Base-by-base conservation (phyloP, 129 eudicot genomes). In the Dittrichia graveolens region DNA sequence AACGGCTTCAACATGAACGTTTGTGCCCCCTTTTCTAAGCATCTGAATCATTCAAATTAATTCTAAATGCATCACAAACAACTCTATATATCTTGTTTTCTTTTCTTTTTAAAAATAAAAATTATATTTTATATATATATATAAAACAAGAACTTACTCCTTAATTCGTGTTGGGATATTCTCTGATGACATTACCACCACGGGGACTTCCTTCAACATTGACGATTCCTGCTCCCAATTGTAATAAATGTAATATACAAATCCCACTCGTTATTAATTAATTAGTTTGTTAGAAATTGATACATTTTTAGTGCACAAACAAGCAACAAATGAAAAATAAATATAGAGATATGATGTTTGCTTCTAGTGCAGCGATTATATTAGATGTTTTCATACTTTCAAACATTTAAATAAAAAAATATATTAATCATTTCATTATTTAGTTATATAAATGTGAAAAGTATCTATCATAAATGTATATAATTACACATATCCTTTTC, bases 121-220 rank as follows among this genome's bases (percentile, higher is more conserved):
- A 24, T 24, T 24, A 24, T 24, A 24, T 24, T 24, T 0, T 24
- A 24, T 24, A 24, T 24, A 24, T 24, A 0, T 0, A 31, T 13
- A 46, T 8, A 0, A 19, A 7, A n/a, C n/a, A 3, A 41, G 2
- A 16, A 2, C 65, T 39, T 89, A 92, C 97, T 80, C 80, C 78
- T 83, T 81, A 10, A 92, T 89, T 52, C 94, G 84, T 44, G 85
- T 84, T 35, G 94, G 96, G 54, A 92, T 82, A 58, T 89, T 86
- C 84, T 92, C 97, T 0, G 96, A 92, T 57, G 97, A 92, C 87
- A 92, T 79, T 59, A 89, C 89, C 15, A 86, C 93, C 16, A 92
- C 97, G 0, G 97, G 97, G 54, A 92, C 86, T 52, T 89, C 94
- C 82, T 85, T 92, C 82, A 92, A 43, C 2, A 40, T 38, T 0